Evolutionary conservation across 257 asterid species (phyloP).

Genomic region (Lycium barbarum): DNA sequence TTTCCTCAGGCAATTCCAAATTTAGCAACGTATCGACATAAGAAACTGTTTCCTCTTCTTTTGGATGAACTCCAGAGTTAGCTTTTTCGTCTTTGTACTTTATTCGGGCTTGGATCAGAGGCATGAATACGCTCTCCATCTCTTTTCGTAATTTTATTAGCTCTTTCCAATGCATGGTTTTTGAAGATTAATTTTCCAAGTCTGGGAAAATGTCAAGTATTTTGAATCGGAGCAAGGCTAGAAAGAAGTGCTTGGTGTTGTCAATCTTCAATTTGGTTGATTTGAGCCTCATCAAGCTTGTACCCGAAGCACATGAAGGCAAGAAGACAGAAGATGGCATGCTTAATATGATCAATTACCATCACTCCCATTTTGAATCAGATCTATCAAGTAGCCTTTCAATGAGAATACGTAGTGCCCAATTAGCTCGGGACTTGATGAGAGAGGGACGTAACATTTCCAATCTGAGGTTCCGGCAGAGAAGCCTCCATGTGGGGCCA

Average conservation of each 20-base stretch:
- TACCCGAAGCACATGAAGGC: slow-evolving; percentile 35
- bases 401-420: neutral
- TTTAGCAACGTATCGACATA: slow-evolving; percentile 36
- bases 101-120: slow-evolving; percentile 26
- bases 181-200: slow-evolving; percentile 28
- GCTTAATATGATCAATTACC: slow-evolving; percentile 17
- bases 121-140: neutral
- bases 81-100: neutral
- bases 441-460: slow-evolving; percentile 48
- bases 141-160: slow-evolving; percentile 6
- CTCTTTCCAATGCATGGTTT: slow-evolving; percentile 31
- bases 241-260: slow-evolving; percentile 22
- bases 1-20: no score
- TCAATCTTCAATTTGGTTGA: slow-evolving; percentile 1
- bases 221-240: slow-evolving; percentile 3
- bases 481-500: slow-evolving; percentile 23
- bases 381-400: neutral
- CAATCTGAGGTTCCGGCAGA: slow-evolving; percentile 27
- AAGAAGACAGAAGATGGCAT: slow-evolving; percentile 27
- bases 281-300: slow-evolving; percentile 11
- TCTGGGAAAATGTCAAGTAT: slow-evolving; percentile 31
- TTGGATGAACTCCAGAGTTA: neutral
- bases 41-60: neutral
- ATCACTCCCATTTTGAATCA: neutral
- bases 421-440: neutral